Evolutionary conservation across 495 filamentous ascomycete species (phyloP).

Genomic region (Tuber melanosporum): DNA sequence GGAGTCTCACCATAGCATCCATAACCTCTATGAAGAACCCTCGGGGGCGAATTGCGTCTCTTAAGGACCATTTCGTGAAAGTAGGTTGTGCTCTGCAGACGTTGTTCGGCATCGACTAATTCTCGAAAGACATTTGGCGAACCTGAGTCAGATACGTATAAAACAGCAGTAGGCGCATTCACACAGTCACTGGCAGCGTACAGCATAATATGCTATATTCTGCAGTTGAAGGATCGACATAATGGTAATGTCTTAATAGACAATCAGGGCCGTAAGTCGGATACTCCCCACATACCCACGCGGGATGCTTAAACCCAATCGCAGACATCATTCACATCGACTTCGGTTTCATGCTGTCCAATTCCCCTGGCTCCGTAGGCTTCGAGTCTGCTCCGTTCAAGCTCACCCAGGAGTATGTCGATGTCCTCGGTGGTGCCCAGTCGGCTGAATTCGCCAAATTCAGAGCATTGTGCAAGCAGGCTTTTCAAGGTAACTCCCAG

Average conservation of each 20-base stretch:
- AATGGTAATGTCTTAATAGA: constrained; percentile 75
- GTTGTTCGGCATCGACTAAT: constrained; percentile 17
- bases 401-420: constrained; percentile 69
- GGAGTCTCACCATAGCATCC: constrained; percentile 61
- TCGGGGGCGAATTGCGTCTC: constrained; percentile 60
- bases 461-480: constrained; percentile 64
- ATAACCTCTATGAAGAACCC: constrained; percentile 61
- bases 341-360: constrained; percentile 76
- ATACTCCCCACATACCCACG: not conserved
- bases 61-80: constrained; percentile 69
- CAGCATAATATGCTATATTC: constrained; percentile 66
- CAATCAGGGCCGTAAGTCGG: constrained; percentile 55
- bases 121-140: constrained; percentile 54
- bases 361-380: constrained; percentile 67
- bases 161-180: constrained; percentile 61
- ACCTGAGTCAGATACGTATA: constrained; percentile 56
- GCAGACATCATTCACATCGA: constrained; percentile 69
- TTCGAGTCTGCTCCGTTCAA: constrained; percentile 77
- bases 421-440: constrained; percentile 62
- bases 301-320: not conserved
- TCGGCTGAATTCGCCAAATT: constrained; percentile 59
- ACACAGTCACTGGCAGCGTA: constrained; percentile 65
- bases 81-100: constrained; percentile 14
- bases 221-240: constrained; percentile 74
- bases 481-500: constrained; percentile 57